These are phyloP conservation scores for Circinella umbellata DNA, from an alignment of 371 early-diverging fungal species.

Conservation along the genomic window DNA sequence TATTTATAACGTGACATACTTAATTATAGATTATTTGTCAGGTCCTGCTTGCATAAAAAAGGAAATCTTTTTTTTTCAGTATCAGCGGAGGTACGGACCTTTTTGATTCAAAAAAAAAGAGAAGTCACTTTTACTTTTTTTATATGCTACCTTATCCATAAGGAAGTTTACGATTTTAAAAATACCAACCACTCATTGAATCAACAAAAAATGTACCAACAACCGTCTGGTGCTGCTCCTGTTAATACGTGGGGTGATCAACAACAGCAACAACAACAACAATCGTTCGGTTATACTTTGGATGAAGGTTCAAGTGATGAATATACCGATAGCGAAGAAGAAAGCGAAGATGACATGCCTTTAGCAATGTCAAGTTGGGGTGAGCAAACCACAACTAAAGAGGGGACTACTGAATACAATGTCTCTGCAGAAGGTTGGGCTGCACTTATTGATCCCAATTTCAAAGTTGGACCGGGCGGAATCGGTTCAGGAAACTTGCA, in stretches of 20 bases:
- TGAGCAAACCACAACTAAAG: conserved; percentile 1
- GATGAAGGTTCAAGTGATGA: conserved; percentile 6
- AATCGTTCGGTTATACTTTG: not conserved
- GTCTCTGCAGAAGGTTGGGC: conserved; percentile 38
- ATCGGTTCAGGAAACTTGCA: conserved; percentile 54
- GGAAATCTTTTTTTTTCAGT: too few relatives aligned
- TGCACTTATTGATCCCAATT: conserved; percentile 44
- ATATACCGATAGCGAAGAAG: conserved; percentile 13
- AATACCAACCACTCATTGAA: not conserved
- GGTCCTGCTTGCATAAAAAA: too few relatives aligned
- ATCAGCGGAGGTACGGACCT: too few relatives aligned
- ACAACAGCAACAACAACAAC: not conserved
- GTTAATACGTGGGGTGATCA: not conserved
- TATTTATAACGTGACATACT: too few relatives aligned
- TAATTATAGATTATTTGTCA: too few relatives aligned
- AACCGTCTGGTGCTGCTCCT: not conserved
- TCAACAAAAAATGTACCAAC: not conserved
- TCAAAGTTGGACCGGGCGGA: conserved; percentile 39
- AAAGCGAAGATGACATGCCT: conserved; percentile 25
- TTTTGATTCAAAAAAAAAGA: too few relatives aligned
- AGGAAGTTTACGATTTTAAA: too few relatives aligned
- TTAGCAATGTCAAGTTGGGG: conserved; percentile 28
- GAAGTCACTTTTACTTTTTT: too few relatives aligned
- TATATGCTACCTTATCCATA: too few relatives aligned
- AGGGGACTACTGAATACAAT: conserved; percentile 32